phyloP scores from a whole-genome alignment of 2,329 filamentous ascomycete genomes.

The Xylariaceae sp. region DNA sequence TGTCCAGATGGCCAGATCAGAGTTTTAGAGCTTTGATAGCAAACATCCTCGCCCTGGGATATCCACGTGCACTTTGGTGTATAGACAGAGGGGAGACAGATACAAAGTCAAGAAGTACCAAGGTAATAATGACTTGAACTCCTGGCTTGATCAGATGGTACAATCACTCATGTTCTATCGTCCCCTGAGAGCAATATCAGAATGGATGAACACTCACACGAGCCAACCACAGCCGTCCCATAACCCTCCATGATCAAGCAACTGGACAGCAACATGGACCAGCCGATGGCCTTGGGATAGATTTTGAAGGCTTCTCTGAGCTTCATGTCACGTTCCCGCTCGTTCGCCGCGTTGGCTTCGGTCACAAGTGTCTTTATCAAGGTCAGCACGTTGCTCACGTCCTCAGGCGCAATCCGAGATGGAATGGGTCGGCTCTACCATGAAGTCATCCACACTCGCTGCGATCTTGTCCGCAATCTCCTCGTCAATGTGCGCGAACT shows the following conservation, averaged over 20 bases:
- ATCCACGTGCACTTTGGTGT: no score
- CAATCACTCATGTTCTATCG: no score
- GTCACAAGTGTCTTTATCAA: conserved; percentile 22
- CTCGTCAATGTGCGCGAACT: conserved; percentile 21
- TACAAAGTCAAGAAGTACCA: no score
- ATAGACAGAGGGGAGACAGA: no score
- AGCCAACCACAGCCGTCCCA: conserved; percentile 24
- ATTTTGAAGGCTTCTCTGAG: conserved; percentile 35
- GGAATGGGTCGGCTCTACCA: conserved; percentile 14
- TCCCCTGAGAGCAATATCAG: neutral
- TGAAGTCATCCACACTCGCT: conserved; percentile 26
- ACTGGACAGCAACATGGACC: conserved; percentile 38
- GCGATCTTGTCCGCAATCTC: conserved; percentile 23
- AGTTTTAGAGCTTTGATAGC: no score
- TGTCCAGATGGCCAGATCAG: no score
- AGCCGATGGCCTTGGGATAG: conserved; percentile 39
- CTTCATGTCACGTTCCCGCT: conserved; percentile 33
- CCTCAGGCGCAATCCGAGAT: no score
- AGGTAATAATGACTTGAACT: no score
- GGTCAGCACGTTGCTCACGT: conserved; percentile 1
- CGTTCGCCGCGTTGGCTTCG: conserved; percentile 34
- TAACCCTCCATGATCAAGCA: conserved; percentile 35
- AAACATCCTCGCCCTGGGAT: no score
- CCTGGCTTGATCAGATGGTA: no score
- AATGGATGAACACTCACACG: conserved; percentile 16